Evolutionary conservation across 1,284 basidiomycete species (phyloP), one percentile per base, ranked within the genome.

Genomic region (Irpex sp.): DNA sequence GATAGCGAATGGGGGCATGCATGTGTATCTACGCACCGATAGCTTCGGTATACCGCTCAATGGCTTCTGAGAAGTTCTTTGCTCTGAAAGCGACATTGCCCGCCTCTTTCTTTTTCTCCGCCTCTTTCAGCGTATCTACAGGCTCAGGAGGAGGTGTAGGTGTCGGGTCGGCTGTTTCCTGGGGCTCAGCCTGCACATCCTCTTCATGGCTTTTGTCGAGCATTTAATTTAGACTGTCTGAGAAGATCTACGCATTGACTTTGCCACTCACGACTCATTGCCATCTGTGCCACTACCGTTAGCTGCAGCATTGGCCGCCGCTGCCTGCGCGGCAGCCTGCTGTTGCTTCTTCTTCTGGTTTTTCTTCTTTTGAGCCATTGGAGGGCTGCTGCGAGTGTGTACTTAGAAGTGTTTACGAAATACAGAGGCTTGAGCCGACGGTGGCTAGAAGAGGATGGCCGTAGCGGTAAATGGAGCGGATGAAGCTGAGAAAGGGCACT

Each of bases 31-130:
- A 70, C 76, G 58, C 65, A 79, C 78, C 73, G 69, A 91, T 88
- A n/a, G 91, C 93, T 67, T 86, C 80, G 55, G 86, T 83, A 74
- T 95, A 95, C 7, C 84, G 74, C n/a, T 86, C 83, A 64, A 93
- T 83, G 14, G 93, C 93, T 18, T 89, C 85, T 4, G 69, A 76
- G 69, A 88, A 94, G 59, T 78, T 78, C 58, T 80, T 83, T 8
- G 81, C 81, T 68, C 87, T 89, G 76, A 93, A 94, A 1, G 85
- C 81, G 1, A 77, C 75, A 73, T 94, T 94, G 23, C 92, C 90
- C 63, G 82, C 74, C 68, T 90, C 89, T 69, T 91, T 91, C 54
- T 84, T 71, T 59, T 82, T 77, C 69, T 90, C 90, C 21, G 88
- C 86, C 45, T 63, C 63, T 33, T 66, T 67, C 1, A 52, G 62